Base-by-base conservation (phyloP, 2,329 filamentous ascomycete genomes). In the Ceratocystis diversiconidia region DNA sequence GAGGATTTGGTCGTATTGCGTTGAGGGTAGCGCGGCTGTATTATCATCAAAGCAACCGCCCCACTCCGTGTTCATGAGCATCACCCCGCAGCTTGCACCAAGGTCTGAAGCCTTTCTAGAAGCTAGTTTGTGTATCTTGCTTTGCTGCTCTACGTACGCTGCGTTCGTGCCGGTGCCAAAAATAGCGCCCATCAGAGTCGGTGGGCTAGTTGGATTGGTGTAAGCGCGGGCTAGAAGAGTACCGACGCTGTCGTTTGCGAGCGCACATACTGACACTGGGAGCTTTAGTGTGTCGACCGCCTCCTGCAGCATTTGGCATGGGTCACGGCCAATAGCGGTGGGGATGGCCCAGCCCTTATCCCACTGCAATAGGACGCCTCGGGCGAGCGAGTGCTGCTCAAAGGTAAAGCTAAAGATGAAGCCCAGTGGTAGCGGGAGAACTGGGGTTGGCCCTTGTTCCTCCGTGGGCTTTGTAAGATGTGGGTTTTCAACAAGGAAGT, bases 11-110 rank as follows among this genome's bases (percentile, higher is more conserved):
- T 92, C 88, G 72, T 87, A 90, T 1, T 79, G 75, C 0, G 87
- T 91, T 69, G 81, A 82, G 8, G 88, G 87, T n/a, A 91, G 77
- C 5, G 88, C 85, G 66, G 79, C 82, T 52, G 90, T 78, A 25
- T 80, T 77, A 73, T 88, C 89, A 75, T 91, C 88, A 71, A 91
- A 91, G 36, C 59, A 62, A 68, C 85, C 88, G 67, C 88, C 88
- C 88, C 88, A 92, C 76, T 92, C 88, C 1, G 86, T 87, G 73
- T 91, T 92, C 72, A 92, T 80, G 68, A 91, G 85, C 87, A 91
- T 90, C 70, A 88, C 79, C 25, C 85, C 85, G 0, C 85, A 86
- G 1, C 78, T 80, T 61, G 76, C 78, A 72, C 87, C 84, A 68
- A 82, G 85, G 3, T 78, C 73, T 25, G 73, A 76, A 64, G 76